Evolutionary conservation across 2,329 filamentous ascomycete genomes (phyloP).

Genomic region (Chrysoporthe deuterocubensis): DNA sequence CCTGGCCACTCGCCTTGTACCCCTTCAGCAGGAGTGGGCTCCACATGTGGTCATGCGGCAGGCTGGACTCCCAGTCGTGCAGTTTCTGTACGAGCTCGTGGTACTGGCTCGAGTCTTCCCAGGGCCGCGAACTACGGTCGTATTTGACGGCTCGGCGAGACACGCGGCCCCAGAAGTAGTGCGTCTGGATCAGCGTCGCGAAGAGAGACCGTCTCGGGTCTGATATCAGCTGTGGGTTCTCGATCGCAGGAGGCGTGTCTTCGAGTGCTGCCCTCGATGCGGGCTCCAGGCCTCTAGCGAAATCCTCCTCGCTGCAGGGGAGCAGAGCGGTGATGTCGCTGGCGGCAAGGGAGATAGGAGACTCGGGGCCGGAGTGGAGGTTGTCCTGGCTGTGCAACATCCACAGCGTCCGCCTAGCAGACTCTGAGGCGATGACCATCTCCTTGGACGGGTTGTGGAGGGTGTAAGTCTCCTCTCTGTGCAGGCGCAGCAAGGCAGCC

Average conservation of each 20-base stretch:
- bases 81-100: slow-evolving; percentile 48
- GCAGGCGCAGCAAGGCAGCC: slow-evolving; percentile 58
- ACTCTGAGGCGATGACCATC: slow-evolving; percentile 54
- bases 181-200: slow-evolving; percentile 58
- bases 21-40: slow-evolving; percentile 46
- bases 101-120: slow-evolving; percentile 54
- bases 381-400: slow-evolving; percentile 64
- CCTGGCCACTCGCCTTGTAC: slow-evolving; percentile 53
- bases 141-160: slow-evolving; percentile 53
- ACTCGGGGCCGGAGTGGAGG: slow-evolving; percentile 56
- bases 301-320: slow-evolving; percentile 57
- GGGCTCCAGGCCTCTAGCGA: slow-evolving; percentile 52
- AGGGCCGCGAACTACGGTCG: slow-evolving; percentile 48
- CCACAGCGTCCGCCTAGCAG: slow-evolving; percentile 62
- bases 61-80: slow-evolving; percentile 51
- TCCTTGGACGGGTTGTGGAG: slow-evolving; percentile 48
- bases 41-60: slow-evolving; percentile 55
- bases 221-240: slow-evolving; percentile 48
- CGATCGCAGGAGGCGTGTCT: slow-evolving; percentile 54
- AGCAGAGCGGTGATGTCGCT: slow-evolving; percentile 59
- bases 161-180: slow-evolving; percentile 58
- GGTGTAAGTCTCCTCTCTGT: slow-evolving; percentile 59
- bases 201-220: slow-evolving; percentile 56
- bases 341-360: slow-evolving; percentile 55
- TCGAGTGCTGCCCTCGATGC: slow-evolving; percentile 56